These are phyloP conservation scores for Medicago lupulina DNA, from an alignment of 306 rosid genomes.

Conservation along the genomic window DNA sequence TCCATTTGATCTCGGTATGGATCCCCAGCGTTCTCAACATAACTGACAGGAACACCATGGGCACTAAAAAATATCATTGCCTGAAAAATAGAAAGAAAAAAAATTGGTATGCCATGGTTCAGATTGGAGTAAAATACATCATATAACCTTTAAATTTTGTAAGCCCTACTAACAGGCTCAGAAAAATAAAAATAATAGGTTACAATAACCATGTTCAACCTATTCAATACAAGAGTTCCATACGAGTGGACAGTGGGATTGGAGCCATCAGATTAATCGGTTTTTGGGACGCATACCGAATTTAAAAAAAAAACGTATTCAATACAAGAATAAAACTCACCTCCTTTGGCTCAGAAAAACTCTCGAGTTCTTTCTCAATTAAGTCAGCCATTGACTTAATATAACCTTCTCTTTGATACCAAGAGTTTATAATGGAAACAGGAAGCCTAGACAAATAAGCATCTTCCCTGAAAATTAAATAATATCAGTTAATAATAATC, in stretches of 20 bases:
- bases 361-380: conserved; percentile 79
- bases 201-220: conserved; percentile 25
- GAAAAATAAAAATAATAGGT: neutral
- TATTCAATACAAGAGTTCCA: conserved; percentile 36
- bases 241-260: neutral
- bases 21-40: conserved; percentile 93
- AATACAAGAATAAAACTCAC: conserved; percentile 51
- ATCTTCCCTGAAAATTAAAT: conserved; percentile 74
- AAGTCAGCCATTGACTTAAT: conserved; percentile 92
- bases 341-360: conserved; percentile 71
- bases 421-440: conserved; percentile 89
- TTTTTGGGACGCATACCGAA: no score
- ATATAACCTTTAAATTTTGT: conserved; percentile 21
- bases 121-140: conserved; percentile 21
- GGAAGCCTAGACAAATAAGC: conserved; percentile 74
- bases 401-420: conserved; percentile 96
- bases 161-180: neutral
- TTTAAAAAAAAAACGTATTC: neutral
- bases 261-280: no score
- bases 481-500: conserved; percentile 35
- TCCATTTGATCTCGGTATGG: conserved; percentile 99
- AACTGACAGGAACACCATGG: conserved; percentile 97
- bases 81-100: conserved; percentile 44
- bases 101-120: conserved; percentile 14
- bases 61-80: conserved; percentile 97